Base-by-base conservation (phyloP, 108 stramenopile species). In the Nitzschia sp. region DNA sequence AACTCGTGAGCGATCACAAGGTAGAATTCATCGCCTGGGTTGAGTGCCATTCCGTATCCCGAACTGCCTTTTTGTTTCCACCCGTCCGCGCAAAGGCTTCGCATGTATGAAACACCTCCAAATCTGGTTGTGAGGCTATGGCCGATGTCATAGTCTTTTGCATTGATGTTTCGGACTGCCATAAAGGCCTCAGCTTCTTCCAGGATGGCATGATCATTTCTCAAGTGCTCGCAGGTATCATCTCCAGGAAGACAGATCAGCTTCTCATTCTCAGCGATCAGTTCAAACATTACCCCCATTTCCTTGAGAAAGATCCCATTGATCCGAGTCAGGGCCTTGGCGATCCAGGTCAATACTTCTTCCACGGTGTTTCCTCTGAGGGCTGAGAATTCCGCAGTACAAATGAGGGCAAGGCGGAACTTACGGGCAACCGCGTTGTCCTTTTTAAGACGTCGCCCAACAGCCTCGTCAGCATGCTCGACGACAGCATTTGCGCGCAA, bases 261-360 rank as follows among this genome's bases (percentile, higher is more conserved):
- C n/a, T 32, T n/a, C 18, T 59, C 29, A 1, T 25, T 32, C 30
- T 59, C 33, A n/a, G 3, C 32, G 1, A 59, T 59, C n/a, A 59
- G 33, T 3, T 59, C 58, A 3, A 59, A 59, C 58, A 59, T 59
- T 1, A 59, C 58, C 1, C 32, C 58, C 28, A 59, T 19, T 32
- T 59, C 58, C 21, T 29, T 28, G 29, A 59, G 58, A 18, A 59
- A 32, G 29, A 59, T 59, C n/a, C 58, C 58, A 33, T 59, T 59
- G 1, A 59, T 32, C 31, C 58, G 29, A 30, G 32, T 32, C 3
- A 59, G 30, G 1, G 58, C 58, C 11, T 31, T 59, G 33, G 25
- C 29, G 31, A 59, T 29, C 33, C n/a, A 25, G 25, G 58, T 59
- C 58, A 59, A 2, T 13, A 59, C 58, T 2, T 18, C 25, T 2